A percentile compares a stretch with the other conserved stretches of the same genome.
phyloP scores from a whole-genome alignment of 495 filamentous ascomycete genomes.

The Neurospora sp. region DNA sequence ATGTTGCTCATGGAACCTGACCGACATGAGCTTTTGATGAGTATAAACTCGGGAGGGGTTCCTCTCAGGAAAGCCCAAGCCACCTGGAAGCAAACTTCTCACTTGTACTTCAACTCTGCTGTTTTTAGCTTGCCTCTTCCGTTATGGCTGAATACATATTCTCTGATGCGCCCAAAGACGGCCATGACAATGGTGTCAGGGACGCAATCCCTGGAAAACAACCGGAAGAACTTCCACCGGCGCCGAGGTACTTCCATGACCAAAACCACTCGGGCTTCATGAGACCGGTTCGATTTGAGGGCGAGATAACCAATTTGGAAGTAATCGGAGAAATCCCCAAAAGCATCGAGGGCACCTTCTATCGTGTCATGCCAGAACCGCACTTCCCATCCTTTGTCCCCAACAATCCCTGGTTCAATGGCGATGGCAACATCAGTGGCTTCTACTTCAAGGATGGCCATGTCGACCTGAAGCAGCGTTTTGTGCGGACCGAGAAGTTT shows the following conservation, averaged over 20 bases:
- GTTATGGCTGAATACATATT: neutral
- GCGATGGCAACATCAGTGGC: conserved; percentile 31
- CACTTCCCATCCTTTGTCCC: conserved; percentile 6
- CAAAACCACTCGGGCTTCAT: conserved; percentile 1
- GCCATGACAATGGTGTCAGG: neutral
- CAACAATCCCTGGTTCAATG: conserved; percentile 11
- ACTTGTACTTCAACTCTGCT: neutral
- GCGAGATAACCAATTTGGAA: conserved; percentile 25
- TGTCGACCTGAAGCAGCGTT: conserved; percentile 36
- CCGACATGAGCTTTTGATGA: neutral
- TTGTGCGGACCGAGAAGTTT: conserved; percentile 40
- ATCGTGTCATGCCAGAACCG: conserved; percentile 29
- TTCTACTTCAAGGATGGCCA: conserved; percentile 37
- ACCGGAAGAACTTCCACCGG: neutral
- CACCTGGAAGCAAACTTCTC: neutral
- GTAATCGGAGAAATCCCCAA: conserved; percentile 24
- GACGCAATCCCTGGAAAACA: neutral
- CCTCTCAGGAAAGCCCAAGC: neutral
- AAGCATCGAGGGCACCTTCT: conserved; percentile 32
- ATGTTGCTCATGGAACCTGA: neutral
- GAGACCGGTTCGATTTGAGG: conserved; percentile 17
- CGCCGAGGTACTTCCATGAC: neutral
- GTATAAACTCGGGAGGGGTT: neutral
- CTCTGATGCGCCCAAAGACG: neutral
- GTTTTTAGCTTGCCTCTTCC: neutral